phyloP scores from a whole-genome alignment of 2,329 filamentous ascomycete genomes.

The Aspergillus pseudoviridinutans region DNA sequence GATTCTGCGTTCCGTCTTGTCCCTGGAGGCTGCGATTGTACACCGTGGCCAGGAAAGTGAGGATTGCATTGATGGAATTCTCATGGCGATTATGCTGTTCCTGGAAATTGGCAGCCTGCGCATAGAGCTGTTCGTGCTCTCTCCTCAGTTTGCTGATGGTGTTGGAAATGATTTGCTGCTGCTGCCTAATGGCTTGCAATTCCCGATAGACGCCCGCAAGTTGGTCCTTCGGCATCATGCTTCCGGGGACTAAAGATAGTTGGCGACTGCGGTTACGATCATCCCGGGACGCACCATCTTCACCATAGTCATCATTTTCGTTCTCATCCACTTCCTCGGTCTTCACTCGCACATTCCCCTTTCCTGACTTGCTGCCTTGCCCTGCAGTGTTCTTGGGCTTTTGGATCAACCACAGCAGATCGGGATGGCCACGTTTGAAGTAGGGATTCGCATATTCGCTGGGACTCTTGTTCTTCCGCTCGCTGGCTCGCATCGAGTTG shows the following conservation, averaged over 20 bases:
- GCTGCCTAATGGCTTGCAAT: constrained; percentile 74
- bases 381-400: constrained; percentile 75
- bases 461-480: constrained; percentile 94
- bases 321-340: constrained; percentile 59
- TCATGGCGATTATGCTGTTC: constrained; percentile 93
- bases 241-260: constrained; percentile 39
- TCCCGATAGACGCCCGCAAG: constrained; percentile 74
- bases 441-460: constrained; percentile 98
- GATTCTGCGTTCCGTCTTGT: constrained; percentile 68
- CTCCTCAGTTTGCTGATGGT: constrained; percentile 76
- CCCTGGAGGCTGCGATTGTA: constrained; percentile 92
- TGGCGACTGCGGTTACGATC: constrained; percentile 36
- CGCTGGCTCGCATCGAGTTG: constrained; percentile 95
- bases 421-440: constrained; percentile 88
- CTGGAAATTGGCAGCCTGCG: constrained; percentile 84
- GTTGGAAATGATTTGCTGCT: constrained; percentile 79
- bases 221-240: constrained; percentile 63
- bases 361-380: constrained; percentile 51
- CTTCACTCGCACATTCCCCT: constrained; percentile 39
- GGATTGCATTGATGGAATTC: constrained; percentile 97
- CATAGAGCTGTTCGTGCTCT: constrained; percentile 83
- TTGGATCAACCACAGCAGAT: constrained; percentile 91
- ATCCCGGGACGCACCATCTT: constrained; percentile 37
- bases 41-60: constrained; percentile 93
- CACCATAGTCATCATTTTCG: constrained; percentile 57